Percentiles rank a stretch among this genome's conserved stretches.
These are phyloP conservation scores for Phytophthora aleatoria DNA, from an alignment of 352 stramenopile species.

Conservation along the genomic window DNA sequence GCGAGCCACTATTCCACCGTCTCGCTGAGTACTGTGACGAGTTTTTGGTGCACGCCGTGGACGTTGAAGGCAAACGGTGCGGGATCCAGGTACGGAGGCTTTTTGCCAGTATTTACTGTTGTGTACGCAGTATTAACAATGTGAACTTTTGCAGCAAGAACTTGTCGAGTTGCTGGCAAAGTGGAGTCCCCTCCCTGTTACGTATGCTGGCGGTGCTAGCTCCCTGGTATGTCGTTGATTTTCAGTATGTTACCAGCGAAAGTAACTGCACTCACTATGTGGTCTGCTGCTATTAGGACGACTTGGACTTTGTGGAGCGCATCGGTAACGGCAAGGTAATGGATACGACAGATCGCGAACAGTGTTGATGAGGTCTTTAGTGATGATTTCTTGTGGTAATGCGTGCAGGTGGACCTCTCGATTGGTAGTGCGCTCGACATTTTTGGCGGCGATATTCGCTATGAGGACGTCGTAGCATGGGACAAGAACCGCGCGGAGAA, in stretches of 20 bases:
- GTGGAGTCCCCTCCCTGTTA: constrained; percentile 94
- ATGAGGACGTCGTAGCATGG: constrained; percentile 94
- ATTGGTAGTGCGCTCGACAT: constrained; percentile 98
- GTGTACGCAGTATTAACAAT: background rate
- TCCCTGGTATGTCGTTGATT: constrained; percentile 65
- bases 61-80: constrained; percentile 96
- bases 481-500: constrained; percentile 49
- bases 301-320: constrained; percentile 94
- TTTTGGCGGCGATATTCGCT: constrained; percentile 95
- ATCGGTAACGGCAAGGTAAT: constrained; percentile 89
- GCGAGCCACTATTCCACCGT: constrained; percentile 84
- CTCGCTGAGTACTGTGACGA: constrained; percentile 95
- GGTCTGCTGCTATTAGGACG: constrained; percentile 56
- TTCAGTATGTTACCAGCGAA: background rate
- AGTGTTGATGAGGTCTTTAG: background rate
- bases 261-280: background rate
- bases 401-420: constrained; percentile 93
- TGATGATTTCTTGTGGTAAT: background rate
- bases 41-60: constrained; percentile 98
- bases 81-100: constrained; percentile 83
- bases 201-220: constrained; percentile 96
- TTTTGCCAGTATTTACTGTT: background rate
- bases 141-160: constrained; percentile 78
- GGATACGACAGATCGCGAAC: background rate
- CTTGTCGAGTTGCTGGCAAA: constrained; percentile 93